A percentile compares a stretch with the other conserved stretches of the same genome.
Conservation (phyloP, 768 basidiomycete species). For the Ramaria rubella region DNA sequence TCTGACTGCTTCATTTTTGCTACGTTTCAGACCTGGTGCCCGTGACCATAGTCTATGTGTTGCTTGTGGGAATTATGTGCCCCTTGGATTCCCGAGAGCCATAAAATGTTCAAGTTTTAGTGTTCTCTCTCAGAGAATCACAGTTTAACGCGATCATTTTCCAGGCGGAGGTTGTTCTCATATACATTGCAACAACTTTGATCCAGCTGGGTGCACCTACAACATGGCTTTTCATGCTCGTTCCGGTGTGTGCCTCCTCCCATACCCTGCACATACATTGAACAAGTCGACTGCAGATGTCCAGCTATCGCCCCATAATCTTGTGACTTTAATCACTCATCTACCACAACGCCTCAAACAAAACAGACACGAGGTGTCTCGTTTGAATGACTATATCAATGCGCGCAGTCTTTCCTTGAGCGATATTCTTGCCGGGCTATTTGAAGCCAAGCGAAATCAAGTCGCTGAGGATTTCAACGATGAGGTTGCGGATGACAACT, state of each 20-base stretch:
- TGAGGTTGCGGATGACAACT: slow-evolving; percentile 1
- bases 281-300: not conserved
- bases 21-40: slow-evolving; percentile 5
- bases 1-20: not conserved
- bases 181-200: slow-evolving; percentile 2
- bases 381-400: not conserved
- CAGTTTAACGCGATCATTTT: not conserved
- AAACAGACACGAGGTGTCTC: not conserved
- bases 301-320: not conserved
- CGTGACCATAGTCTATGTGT: not conserved
- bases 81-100: not conserved
- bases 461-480: slow-evolving; percentile 1
- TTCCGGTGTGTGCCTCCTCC: not conserved
- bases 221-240: not conserved
- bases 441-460: slow-evolving; percentile 3
- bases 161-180: not conserved
- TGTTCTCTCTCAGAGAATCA: not conserved
- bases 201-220: not conserved
- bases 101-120: slow-evolving; percentile 1
- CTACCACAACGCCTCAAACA: not conserved
- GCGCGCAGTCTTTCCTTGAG: not conserved
- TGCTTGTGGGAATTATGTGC: slow-evolving; percentile 2
- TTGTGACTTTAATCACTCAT: not conserved
- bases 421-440: not conserved
- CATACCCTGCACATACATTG: not conserved